Base-by-base conservation (phyloP, 2,329 filamentous ascomycete species). In the Scedosporium boydii region DNA sequence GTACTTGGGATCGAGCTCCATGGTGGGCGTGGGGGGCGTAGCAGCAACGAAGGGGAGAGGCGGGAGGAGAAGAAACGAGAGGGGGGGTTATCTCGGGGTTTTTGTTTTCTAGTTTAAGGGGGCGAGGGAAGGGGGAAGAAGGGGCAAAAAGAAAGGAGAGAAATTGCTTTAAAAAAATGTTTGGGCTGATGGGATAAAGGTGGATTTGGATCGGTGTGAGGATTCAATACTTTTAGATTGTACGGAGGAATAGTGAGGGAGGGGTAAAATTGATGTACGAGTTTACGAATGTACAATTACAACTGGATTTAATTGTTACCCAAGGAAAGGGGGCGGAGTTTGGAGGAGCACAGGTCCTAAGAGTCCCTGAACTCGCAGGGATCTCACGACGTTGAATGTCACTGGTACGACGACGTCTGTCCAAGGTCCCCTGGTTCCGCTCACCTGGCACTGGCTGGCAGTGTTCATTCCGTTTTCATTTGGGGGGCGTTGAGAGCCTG, bases 1-100 rank as follows among this genome's bases (percentile, higher is more conserved):
- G 82, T 98, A 96, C 80, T 96, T 97, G 74, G 90, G 83, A 77
- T 96, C 87, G 70, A 91, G 73, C 74, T 85, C 78, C 78, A 85
- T 79, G 70, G 72, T 74, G 70, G 62, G 29, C 48, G 38, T 58
- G 18, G n/a, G 18, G 16, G 27, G 23, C 5, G 57, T 12, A 7
- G 57, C 12, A 27, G 29, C 18, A 59, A 53, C 3, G 10, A 34
- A 26, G 10, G 42, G 27, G 12, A 23, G 46, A 53, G n/a, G 14
- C 4, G 14, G 44, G 18, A 23, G 9, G 7, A 27, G 44, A 12
- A 21, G 12, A 29, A 6, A 29, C 38, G 38, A 23, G n/a, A 4
- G 3, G 10, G n/a, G 4, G 3, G 14, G 44, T 6, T n/a, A 48
- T 48, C 44, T 48, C 44, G 44, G 14, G 27, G 23, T 34, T 23